Percentiles rank a stretch among this genome's conserved stretches.
Evolutionary conservation across 2,329 filamentous ascomycete genomes (phyloP).

Genomic region (Diaporthe aspalathi): DNA sequence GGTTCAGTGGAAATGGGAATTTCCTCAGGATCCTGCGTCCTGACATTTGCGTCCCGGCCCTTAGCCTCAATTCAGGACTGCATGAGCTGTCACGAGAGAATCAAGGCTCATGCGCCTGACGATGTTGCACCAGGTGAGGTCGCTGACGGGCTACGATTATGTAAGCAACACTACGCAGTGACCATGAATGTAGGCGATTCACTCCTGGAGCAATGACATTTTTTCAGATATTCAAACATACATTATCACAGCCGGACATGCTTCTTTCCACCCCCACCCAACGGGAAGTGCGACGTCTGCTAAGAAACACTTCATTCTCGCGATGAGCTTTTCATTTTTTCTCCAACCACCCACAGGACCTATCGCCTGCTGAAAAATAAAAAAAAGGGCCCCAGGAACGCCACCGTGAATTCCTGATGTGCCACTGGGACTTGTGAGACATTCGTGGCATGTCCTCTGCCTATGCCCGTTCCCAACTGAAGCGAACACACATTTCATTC

Average conservation of each 20-base stretch:
- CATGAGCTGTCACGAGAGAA: background rate
- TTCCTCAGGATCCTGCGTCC: slow-evolving; percentile 25
- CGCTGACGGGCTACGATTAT: background rate
- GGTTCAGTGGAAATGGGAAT: slow-evolving; percentile 74
- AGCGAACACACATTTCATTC: background rate
- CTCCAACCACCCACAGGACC: background rate
- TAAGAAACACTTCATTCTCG: background rate
- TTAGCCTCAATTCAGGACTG: background rate
- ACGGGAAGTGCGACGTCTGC: background rate
- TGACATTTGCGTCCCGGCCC: slow-evolving; percentile 24
- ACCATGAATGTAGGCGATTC: too few species aligned
- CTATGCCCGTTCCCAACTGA: background rate
- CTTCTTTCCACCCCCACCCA: slow-evolving; percentile 4
- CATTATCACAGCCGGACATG: slow-evolving; percentile 4
- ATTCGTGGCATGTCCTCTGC: background rate
- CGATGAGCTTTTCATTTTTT: background rate
- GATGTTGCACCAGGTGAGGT: background rate
- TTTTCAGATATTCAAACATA: background rate
- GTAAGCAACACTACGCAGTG: background rate
- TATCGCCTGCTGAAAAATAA: background rate
- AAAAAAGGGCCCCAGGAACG: background rate
- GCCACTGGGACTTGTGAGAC: background rate
- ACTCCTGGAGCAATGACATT: background rate
- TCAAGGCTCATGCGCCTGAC: background rate
- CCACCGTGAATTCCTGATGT: background rate